These are phyloP conservation scores for Malassezia vespertilionis DNA, from an alignment of 1,284 basidiomycete species.

Conservation along the genomic window DNA sequence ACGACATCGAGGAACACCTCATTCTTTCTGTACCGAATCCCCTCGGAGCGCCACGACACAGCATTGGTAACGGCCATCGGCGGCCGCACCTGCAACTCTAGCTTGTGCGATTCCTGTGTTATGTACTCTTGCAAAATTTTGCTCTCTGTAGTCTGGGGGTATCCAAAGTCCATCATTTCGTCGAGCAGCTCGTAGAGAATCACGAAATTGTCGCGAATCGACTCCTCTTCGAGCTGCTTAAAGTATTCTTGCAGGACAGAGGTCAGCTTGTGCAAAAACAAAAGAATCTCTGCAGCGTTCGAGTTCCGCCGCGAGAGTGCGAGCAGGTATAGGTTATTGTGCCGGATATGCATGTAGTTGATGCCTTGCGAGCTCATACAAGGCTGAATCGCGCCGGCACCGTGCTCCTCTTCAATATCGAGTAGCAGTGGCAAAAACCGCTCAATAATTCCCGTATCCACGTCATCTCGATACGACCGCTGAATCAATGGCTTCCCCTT, in stretches of 20 bases:
- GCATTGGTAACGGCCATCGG: slow-evolving; percentile 98
- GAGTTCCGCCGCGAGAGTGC: slow-evolving; percentile 90
- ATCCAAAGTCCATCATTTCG: slow-evolving; percentile 99
- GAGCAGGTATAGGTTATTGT: slow-evolving; percentile 94
- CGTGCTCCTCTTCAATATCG: slow-evolving; percentile 91
- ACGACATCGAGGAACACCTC: slow-evolving; percentile 98
- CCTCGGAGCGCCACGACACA: slow-evolving; percentile 95
- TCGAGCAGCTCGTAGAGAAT: slow-evolving; percentile 88
- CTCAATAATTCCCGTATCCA: slow-evolving; percentile 75
- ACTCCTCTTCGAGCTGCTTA: slow-evolving; percentile 98
- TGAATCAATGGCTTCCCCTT: slow-evolving; percentile 98
- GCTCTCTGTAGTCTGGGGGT: slow-evolving; percentile 96
- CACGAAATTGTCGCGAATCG: slow-evolving; percentile 95
- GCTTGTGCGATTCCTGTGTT: slow-evolving; percentile 96
- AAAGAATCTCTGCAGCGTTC: slow-evolving; percentile 89
- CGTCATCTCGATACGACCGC: slow-evolving; percentile 93
- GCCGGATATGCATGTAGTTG: slow-evolving; percentile 97
- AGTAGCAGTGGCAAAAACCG: slow-evolving; percentile 86
- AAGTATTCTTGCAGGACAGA: slow-evolving; percentile 84
- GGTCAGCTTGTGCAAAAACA: slow-evolving; percentile 83
- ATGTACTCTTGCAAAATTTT: slow-evolving; percentile 98
- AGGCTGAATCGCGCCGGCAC: slow-evolving; percentile 63
- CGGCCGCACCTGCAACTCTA: slow-evolving; percentile 88
- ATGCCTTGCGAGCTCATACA: slow-evolving; percentile 66
- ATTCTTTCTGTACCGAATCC: slow-evolving; percentile 95